These are phyloP conservation scores for Colletotrichum destructivum DNA, from an alignment of 2,329 filamentous ascomycete species.

Conservation along the genomic window DNA sequence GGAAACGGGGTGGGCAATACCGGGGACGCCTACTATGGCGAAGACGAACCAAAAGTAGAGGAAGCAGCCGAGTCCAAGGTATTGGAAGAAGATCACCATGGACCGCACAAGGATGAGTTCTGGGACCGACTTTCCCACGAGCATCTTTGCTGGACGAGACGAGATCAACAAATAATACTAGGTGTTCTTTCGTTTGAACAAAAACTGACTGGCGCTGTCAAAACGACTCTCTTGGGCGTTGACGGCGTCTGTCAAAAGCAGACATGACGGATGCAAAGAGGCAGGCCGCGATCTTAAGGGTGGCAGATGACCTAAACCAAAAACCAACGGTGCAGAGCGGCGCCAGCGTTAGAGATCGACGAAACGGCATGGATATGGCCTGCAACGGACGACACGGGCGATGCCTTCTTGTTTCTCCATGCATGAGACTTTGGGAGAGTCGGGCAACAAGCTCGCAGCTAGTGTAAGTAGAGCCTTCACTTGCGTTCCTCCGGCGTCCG, in stretches of 20 bases:
- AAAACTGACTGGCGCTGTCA: background rate
- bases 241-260: background rate
- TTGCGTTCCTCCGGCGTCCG: slow-evolving; percentile 5
- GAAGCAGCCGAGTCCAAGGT: slow-evolving; percentile 41
- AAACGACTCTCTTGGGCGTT: background rate
- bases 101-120: slow-evolving; percentile 39
- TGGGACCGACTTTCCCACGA: slow-evolving; percentile 35
- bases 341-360: slow-evolving; percentile 28
- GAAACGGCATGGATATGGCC: slow-evolving; percentile 34
- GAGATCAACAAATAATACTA: background rate
- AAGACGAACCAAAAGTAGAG: slow-evolving; percentile 44
- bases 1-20: slow-evolving; percentile 46
- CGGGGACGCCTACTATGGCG: slow-evolving; percentile 43
- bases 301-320: background rate
- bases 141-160: slow-evolving; percentile 18
- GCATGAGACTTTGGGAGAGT: slow-evolving; percentile 24
- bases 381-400: slow-evolving; percentile 7
- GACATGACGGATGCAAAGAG: background rate
- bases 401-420: slow-evolving; percentile 8
- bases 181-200: background rate
- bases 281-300: slow-evolving; percentile 21
- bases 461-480: background rate
- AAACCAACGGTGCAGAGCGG: background rate
- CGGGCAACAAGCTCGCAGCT: slow-evolving; percentile 1
- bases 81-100: slow-evolving; percentile 36